Conservation (phyloP, 345 rosid genomes). For the Mercurialis annua region DNA sequence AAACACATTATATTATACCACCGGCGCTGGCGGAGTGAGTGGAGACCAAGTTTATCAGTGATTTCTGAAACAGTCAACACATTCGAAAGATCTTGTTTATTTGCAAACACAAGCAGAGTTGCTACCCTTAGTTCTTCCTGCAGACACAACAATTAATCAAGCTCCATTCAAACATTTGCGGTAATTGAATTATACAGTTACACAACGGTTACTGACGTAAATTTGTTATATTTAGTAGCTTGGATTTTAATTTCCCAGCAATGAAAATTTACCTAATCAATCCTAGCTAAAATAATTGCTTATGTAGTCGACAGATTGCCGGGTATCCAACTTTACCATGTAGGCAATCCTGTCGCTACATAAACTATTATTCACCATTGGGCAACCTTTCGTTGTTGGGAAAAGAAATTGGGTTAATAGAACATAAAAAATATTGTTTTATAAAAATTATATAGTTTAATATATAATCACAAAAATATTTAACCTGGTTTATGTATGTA, state of each 20-base stretch:
- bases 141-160: background rate
- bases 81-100: slow-evolving; percentile 71
- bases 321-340: too few species aligned
- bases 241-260: background rate
- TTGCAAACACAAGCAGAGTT: slow-evolving; percentile 57
- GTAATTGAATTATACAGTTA: background rate
- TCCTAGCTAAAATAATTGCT: too few species aligned
- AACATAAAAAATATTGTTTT: too few species aligned
- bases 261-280: too few species aligned
- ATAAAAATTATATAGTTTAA: background rate
- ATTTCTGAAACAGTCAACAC: slow-evolving; percentile 57
- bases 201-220: background rate
- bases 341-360: too few species aligned
- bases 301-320: too few species aligned
- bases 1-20: slow-evolving; percentile 34
- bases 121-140: slow-evolving; percentile 56
- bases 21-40: slow-evolving; percentile 57
- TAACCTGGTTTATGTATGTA: slow-evolving; percentile 6
- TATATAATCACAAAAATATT: too few species aligned
- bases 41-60: slow-evolving; percentile 61
- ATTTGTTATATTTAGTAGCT: background rate
- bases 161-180: background rate
- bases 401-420: too few species aligned
- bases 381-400: too few species aligned
- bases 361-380: too few species aligned